A percentile compares a stretch with the other conserved stretches of the same genome.
Conservation (phyloP, 176 grass and related monocot species). For the Oryza meyeriana region DNA sequence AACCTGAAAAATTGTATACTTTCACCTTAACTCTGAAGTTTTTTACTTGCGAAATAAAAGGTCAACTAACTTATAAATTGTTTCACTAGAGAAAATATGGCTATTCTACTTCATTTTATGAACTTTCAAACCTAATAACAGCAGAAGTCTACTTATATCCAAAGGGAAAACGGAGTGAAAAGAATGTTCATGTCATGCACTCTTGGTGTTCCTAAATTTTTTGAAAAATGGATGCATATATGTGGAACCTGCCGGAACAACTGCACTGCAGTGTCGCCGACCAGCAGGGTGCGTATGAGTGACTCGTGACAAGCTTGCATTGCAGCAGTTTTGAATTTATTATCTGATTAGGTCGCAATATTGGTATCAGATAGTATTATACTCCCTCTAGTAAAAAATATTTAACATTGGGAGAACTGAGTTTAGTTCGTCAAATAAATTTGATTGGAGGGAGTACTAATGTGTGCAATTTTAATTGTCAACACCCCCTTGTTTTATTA, state of each 20-base stretch:
- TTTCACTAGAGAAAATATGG: too few relatives aligned
- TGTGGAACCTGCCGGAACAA: not conserved
- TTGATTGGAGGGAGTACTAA: not conserved
- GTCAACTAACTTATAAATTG: not conserved
- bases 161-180: not conserved
- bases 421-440: not conserved
- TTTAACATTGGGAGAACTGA: too few relatives aligned
- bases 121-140: not conserved
- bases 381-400: not conserved
- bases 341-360: not conserved
- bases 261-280: not conserved
- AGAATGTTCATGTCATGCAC: not conserved
- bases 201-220: not conserved
- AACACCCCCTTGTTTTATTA: not conserved
- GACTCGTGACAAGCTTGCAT: not conserved
- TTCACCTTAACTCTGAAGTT: not conserved
- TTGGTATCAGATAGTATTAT: not conserved
- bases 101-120: not conserved
- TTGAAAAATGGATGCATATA: not conserved
- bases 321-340: not conserved
- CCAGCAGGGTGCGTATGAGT: not conserved
- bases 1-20: not conserved
- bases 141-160: not conserved
- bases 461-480: not conserved
- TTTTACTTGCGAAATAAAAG: not conserved